Conservation (phyloP, 208 protist genomes). For the Leishmania mexicana region DNA sequence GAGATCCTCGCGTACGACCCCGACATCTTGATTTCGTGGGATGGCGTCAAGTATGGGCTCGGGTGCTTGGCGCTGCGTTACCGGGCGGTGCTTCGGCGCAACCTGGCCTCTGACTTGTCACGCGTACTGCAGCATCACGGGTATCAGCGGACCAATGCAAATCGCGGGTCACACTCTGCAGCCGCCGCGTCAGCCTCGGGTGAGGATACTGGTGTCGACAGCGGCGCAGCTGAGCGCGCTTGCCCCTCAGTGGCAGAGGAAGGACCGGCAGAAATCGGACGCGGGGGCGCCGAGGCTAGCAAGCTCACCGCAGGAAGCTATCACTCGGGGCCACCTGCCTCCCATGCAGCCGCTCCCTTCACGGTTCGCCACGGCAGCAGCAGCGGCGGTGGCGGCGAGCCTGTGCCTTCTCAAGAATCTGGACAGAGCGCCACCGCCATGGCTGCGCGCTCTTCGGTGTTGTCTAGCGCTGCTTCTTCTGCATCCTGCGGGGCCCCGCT, state of each 20-base stretch:
- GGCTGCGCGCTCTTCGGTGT: background rate
- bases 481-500: background rate
- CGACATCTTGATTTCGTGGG: conserved; percentile 81
- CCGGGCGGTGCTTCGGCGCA: conserved; percentile 44
- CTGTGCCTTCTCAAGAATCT: background rate
- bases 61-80: conserved; percentile 71
- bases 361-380: background rate
- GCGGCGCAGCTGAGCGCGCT: background rate
- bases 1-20: conserved; percentile 64
- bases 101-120: conserved; percentile 52
- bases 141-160: background rate
- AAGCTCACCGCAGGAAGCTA: background rate
- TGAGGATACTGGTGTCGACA: background rate
- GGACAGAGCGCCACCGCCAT: background rate
- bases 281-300: background rate
- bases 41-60: conserved; percentile 71
- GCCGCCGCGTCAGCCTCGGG: background rate
- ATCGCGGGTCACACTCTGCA: background rate
- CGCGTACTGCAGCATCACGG: conserved; percentile 32
- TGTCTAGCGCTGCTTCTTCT: background rate
- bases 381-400: background rate
- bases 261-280: background rate
- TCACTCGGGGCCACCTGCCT: background rate
- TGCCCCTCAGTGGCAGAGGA: background rate
- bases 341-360: background rate